Base-by-base conservation (phyloP, 140 eudicot species). In the Ambrosia hybrid region DNA sequence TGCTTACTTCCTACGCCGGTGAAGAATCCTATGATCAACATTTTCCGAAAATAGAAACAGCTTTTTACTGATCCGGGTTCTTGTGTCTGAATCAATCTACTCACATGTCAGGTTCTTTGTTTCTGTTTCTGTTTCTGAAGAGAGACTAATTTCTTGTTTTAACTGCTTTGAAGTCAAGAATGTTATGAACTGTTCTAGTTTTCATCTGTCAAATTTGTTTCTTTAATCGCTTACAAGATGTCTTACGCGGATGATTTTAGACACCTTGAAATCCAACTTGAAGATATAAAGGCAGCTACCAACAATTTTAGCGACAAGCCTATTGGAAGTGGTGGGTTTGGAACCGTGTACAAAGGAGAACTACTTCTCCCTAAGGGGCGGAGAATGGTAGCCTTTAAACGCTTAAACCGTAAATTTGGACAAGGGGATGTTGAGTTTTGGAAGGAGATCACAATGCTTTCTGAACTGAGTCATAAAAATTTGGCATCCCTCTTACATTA, bases 381-480 rank as follows among this genome's bases (percentile, higher is more conserved):
- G 2, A 67, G 16, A 67, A 4, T 46, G 45, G 58, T 46, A 0
- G 62, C 73, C 0, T 9, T 68, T 14, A 68, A 68, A 5, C 73
- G 73, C 33, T 68, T 68, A 51, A 6, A 68, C 38, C 62, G 51
- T 68, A n/a, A 34, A 68, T 1, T 0, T n/a, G 36, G 36, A 8
- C 73, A 68, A 36, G 73, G 73, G 9, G 62, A 30, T 51, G 11
- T 9, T 3, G 73, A 68, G 49, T 68, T 68, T 68, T 68, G 73
- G 73, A 68, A 34, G 62, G 73, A 68, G 48, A 68, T 68, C 15
- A 51, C 0, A 10, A 2, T 13, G 15, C 73, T 68, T 68, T 51
- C 73, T 7, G 34, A n/a, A n/a, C 1, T 68, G 5, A n/a, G 6
- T 10, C 73, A 68, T 68, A 2, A 51, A 12, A 51, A 51, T 51